A percentile compares a stretch with the other conserved stretches of the same genome.
Evolutionary conservation across 306 rosid species (phyloP).

Genomic region (Dalbergia oliveri): DNA sequence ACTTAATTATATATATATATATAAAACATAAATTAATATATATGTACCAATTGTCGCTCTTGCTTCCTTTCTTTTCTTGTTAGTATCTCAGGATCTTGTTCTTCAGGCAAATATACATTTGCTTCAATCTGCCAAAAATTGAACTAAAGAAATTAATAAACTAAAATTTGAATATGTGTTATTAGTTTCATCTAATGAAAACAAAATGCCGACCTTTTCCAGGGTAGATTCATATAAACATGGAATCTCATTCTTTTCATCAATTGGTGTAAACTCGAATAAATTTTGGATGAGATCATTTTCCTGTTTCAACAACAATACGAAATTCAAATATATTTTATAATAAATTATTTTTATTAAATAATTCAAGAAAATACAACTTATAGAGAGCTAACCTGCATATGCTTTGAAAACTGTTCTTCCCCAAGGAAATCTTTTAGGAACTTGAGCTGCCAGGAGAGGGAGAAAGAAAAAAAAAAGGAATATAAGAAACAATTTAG

Average conservation of each 20-base stretch:
- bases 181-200: neutral
- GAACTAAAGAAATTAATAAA: neutral
- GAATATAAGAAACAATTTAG: neutral
- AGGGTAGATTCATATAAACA: conserved; percentile 43
- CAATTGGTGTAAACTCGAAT: conserved; percentile 34
- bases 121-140: conserved; percentile 27
- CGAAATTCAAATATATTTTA: conserved; percentile 1
- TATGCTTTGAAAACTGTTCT: conserved; percentile 17
- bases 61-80: conserved; percentile 36
- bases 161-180: neutral
- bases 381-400: conserved; percentile 42
- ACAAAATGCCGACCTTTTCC: conserved; percentile 38
- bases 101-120: conserved; percentile 18
- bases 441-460: conserved; percentile 15
- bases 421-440: conserved; percentile 28
- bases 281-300: conserved; percentile 47
- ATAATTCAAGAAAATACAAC: neutral
- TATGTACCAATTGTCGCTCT: conserved; percentile 43
- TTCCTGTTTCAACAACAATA: conserved; percentile 40
- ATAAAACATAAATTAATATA: too few species aligned
- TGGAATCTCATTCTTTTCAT: neutral
- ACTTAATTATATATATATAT: neutral
- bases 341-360: neutral
- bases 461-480: neutral
- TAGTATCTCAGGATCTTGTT: conserved; percentile 15